A percentile compares a stretch with the other conserved stretches of the same genome.
Conservation (phyloP, 495 filamentous ascomycete genomes). For the Neurospora sp. region DNA sequence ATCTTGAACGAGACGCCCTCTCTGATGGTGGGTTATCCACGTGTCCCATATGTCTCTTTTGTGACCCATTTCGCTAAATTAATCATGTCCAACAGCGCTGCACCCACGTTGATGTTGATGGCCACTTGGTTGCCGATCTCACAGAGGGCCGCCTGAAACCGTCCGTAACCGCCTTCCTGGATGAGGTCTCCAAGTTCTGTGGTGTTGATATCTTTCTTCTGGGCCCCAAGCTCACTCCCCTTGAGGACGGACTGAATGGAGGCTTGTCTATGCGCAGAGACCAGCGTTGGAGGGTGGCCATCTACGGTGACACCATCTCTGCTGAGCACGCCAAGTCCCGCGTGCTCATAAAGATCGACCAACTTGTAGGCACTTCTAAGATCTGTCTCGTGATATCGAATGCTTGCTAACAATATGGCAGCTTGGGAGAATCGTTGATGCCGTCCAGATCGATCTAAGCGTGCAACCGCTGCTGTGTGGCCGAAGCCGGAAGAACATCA, state of each 20-base stretch:
- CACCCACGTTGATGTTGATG: conserved; percentile 85
- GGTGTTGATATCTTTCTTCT: conserved; percentile 95
- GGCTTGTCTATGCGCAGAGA: conserved; percentile 47
- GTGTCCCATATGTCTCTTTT: background rate
- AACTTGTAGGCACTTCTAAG: conserved; percentile 55
- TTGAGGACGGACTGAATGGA: conserved; percentile 51
- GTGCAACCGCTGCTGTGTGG: conserved; percentile 87
- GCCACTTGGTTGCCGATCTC: conserved; percentile 72
- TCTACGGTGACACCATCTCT: conserved; percentile 92
- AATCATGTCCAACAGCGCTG: conserved; percentile 53
- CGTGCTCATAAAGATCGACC: conserved; percentile 93
- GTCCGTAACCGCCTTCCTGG: conserved; percentile 69
- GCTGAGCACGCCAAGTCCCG: conserved; percentile 94
- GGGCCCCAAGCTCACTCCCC: conserved; percentile 63
- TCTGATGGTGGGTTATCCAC: conserved; percentile 56
- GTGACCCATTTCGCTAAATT: conserved; percentile 10
- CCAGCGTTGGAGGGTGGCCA: conserved; percentile 77
- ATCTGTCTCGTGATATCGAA: background rate
- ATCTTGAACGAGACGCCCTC: conserved; percentile 82
- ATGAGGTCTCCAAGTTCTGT: conserved; percentile 71
- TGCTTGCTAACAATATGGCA: conserved; percentile 28
- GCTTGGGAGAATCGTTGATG: conserved; percentile 80
- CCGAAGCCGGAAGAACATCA: conserved; percentile 88
- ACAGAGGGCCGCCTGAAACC: conserved; percentile 53
- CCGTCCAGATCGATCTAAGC: conserved; percentile 71